Conservation (phyloP, 371 early-diverging fungal species). For the Syncephalastrum sp. region DNA sequence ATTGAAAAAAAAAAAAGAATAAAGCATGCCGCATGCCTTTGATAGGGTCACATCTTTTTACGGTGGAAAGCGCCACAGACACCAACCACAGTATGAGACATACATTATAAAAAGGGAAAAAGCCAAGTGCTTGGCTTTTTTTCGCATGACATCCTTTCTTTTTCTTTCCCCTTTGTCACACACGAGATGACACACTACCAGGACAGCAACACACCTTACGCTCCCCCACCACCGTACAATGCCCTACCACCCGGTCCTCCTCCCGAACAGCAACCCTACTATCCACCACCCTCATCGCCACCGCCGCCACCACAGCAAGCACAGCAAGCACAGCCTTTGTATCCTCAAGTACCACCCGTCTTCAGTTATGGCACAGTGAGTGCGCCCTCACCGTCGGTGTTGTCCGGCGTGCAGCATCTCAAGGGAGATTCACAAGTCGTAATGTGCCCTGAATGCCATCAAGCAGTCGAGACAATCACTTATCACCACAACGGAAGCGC, state of each 20-base stretch:
- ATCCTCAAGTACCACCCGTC: no score
- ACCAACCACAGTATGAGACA: background rate
- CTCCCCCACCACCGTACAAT: background rate
- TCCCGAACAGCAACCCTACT: slow-evolving; percentile 1
- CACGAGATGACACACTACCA: background rate
- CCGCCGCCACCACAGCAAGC: background rate
- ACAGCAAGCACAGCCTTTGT: background rate
- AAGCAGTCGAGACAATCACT: slow-evolving; percentile 18
- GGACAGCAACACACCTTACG: background rate
- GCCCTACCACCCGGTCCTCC: background rate
- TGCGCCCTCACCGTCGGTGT: slow-evolving; percentile 4
- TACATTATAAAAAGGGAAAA: background rate
- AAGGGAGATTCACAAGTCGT: slow-evolving; percentile 9
- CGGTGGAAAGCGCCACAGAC: no score
- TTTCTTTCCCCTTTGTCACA: slow-evolving; percentile 2
- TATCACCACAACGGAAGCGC: slow-evolving; percentile 12
- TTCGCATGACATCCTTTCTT: slow-evolving; percentile 5
- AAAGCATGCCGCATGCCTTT: no score
- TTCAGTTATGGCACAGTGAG: no score
- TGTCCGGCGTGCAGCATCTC: background rate
- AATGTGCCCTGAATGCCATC: slow-evolving; percentile 13
- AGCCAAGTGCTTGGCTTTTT: slow-evolving; percentile 6
- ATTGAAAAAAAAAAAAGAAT: no score
- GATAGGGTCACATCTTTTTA: no score
- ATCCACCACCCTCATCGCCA: background rate